Conservation (phyloP, 2,329 filamentous ascomycete genomes). For the Delphinella strobiligena region DNA sequence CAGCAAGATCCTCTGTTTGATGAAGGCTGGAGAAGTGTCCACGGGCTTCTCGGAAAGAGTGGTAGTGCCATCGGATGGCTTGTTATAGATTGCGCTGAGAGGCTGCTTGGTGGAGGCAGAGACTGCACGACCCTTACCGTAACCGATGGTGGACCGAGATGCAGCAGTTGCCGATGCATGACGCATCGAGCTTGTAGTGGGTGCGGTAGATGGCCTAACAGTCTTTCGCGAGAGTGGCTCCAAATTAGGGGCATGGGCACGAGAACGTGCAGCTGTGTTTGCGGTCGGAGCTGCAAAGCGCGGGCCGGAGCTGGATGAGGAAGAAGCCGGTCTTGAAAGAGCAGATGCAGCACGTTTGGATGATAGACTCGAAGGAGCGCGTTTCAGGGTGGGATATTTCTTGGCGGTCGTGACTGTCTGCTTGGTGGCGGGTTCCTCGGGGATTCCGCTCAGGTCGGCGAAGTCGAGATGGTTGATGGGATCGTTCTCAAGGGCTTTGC, state of each 20-base stretch:
- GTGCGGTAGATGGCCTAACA: constrained; percentile 20
- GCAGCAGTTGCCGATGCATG: constrained; percentile 51
- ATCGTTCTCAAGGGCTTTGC: constrained; percentile 8
- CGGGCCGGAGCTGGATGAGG: constrained; percentile 4
- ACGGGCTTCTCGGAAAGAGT: constrained; percentile 7
- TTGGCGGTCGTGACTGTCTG: background rate
- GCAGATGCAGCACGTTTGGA: constrained; percentile 39
- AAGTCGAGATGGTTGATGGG: constrained; percentile 1
- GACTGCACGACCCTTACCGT: constrained; percentile 59
- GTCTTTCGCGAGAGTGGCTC: constrained; percentile 28
- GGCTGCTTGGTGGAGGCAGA: constrained; percentile 26
- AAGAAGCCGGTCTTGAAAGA: constrained; percentile 22
- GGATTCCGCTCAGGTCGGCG: background rate
- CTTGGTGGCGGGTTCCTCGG: background rate
- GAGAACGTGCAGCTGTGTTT: constrained; percentile 27
- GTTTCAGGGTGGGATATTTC: constrained; percentile 10
- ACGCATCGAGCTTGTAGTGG: constrained; percentile 21
- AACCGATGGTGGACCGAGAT: constrained; percentile 74
- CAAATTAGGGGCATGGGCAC: constrained; percentile 16
- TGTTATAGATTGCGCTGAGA: constrained; percentile 9
- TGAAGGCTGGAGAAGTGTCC: background rate
- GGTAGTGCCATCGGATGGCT: constrained; percentile 8
- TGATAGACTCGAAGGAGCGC: constrained; percentile 37
- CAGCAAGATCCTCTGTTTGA: constrained; percentile 3
- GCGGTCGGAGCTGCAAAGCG: constrained; percentile 27